Evolutionary conservation across 148 eudicot genomes (phyloP), one percentile per base, ranked within the genome.

Genomic region (Rhododendron simsii): DNA sequence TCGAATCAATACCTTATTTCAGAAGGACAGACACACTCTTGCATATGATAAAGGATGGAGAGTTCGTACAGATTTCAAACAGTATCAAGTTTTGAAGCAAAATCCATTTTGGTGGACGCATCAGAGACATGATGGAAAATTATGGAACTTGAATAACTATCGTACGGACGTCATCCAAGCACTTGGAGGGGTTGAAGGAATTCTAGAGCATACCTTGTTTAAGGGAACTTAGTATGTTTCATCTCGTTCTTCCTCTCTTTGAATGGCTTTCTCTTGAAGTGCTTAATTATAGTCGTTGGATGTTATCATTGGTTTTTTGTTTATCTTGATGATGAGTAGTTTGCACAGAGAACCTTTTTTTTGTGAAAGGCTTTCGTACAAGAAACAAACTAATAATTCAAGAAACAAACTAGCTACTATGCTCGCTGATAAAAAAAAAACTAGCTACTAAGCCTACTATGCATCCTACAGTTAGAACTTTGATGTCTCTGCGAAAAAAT

Each of bases 71-170:
- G 98, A 97, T 91, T 97, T 97, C 83, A 97, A 97, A 88, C 99
- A 97, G 84, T 97, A 94, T 87, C 99, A 97, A 89, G 99, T 97
- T 59, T 87, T 97, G 89, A 97, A 97, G 92, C 99, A 97, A 84
- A 97, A 97, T 90, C 99, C 99, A 8, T 97, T 97, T 91, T 97
- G 99, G 99, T 97, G 99, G 99, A 95, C 99, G 1, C 99, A 97
- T 88, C 99, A 97, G 90, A 91, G 99, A 76, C 99, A 97, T 88
- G 99, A 97, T 86, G 99, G 99, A 21, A 98, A 98, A 86, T 90
- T 98, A 33, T 98, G 99, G 99, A 98, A 98, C 89, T 89, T 98
- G 93, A 98, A 98, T 87, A 98, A 98, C 88, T 98, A 98, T 84
- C 92, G 99, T 83, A 98, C 99, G 83, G 99, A 98, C 87, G 99